Base-by-base conservation (phyloP, 257 asterid genomes). In the Forsythia viridissima region DNA sequence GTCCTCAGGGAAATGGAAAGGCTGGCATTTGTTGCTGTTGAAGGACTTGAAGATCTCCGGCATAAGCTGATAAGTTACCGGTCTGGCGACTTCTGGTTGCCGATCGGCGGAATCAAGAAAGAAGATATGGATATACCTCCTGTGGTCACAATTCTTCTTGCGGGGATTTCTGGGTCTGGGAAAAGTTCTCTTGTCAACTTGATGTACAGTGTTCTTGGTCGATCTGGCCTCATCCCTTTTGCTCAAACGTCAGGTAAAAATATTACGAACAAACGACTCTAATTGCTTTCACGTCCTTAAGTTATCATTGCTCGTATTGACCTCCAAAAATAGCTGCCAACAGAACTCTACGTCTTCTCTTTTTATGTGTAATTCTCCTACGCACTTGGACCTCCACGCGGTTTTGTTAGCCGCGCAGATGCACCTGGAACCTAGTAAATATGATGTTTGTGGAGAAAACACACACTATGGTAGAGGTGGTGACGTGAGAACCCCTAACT, bases 141-240 rank as follows among this genome's bases (percentile, higher is more conserved):
- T 2, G 80, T 77, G 40, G 74, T 87, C 78, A 88, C 95, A 0
- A 10, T 91, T 75, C 83, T 92, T 8, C 71, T 91, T 7, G 71
- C 80, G 0, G 96, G 96, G 4, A 20, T 90, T 1, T n/a, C 69
- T 6, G 67, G 82, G 42, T 76, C 93, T 37, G 95, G 97, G 20
- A 90, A 91, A 80, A 91, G 93, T 82, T 81, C 97, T 11, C 71
- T 88, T 12, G 81, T 91, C 6, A 93, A 91, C 71, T 77, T 90
- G 81, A 87, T 91, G 95, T 93, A 91, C 39, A 86, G 89, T 77
- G 93, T 89, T 84, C 91, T 91, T 66, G 96, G 94, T n/a, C 83
- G 87, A 80, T 82, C 90, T 71, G 96, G 94, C 0, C 86, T 92
- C 80, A 85, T 89, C 80, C 96, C 97, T 74, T 92, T 88, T 77